Conservation (phyloP, 2,329 filamentous ascomycete genomes). For the Stemphylium vesicarium region DNA sequence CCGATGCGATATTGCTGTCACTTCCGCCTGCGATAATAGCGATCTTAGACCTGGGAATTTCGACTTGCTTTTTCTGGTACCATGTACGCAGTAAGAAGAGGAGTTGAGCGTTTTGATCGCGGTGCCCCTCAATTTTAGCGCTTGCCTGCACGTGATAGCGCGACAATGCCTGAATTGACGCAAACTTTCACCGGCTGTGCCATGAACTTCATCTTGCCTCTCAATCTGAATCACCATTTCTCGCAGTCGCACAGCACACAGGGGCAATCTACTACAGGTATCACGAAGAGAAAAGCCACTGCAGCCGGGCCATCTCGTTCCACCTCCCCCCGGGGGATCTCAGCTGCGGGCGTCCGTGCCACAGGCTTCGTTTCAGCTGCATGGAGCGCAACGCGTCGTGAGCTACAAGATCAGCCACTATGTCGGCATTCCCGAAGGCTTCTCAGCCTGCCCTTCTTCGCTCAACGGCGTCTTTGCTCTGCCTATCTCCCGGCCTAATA, state of each 20-base stretch:
- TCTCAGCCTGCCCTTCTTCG: conserved; percentile 4
- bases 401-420: conserved; percentile 26
- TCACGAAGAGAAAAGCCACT: background rate
- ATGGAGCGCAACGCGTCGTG: conserved; percentile 23
- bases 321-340: background rate
- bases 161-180: background rate
- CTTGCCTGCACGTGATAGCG: conserved; percentile 6
- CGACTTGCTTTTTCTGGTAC: background rate
- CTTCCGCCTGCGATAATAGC: conserved; percentile 1
- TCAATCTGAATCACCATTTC: background rate
- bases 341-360: conserved; percentile 32
- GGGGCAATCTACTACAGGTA: background rate
- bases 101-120: background rate
- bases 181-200: background rate
- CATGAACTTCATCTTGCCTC: background rate
- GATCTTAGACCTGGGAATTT: background rate
- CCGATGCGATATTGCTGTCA: conserved; percentile 13
- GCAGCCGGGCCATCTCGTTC: conserved; percentile 2
- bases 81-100: background rate
- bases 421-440: conserved; percentile 16
- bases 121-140: background rate
- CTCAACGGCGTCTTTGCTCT: conserved; percentile 1
- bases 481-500: background rate
- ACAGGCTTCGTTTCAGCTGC: conserved; percentile 37
- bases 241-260: background rate